These are phyloP conservation scores for Boletellus sp. DNA, from an alignment of 768 basidiomycete genomes.

Conservation along the genomic window DNA sequence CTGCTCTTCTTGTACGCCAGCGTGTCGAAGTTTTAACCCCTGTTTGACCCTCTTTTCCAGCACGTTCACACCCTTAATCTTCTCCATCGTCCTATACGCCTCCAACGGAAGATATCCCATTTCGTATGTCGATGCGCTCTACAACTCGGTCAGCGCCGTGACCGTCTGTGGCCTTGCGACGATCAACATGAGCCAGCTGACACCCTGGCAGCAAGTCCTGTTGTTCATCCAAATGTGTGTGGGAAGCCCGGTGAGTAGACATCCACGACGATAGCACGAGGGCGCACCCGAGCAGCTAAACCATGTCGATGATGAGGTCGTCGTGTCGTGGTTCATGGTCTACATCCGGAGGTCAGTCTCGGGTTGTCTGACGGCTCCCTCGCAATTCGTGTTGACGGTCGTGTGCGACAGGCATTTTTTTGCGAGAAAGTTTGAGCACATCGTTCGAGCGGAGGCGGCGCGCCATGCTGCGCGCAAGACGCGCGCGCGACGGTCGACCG, in stretches of 20 bases:
- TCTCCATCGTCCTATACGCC: slow-evolving; percentile 78
- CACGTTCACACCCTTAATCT: slow-evolving; percentile 73
- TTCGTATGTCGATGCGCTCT: slow-evolving; percentile 74
- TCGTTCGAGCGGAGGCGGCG: slow-evolving; percentile 45
- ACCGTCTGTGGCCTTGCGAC: slow-evolving; percentile 75
- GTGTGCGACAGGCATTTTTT: slow-evolving; percentile 55
- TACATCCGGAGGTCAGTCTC: slow-evolving; percentile 60
- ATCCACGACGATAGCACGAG: neutral
- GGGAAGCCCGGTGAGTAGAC: slow-evolving; percentile 63
- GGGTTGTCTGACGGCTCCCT: neutral
- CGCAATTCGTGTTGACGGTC: neutral
- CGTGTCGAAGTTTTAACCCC: slow-evolving; percentile 3
- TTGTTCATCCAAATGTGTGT: slow-evolving; percentile 77
- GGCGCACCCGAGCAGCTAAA: neutral
- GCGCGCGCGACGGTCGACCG: slow-evolving; percentile 19
- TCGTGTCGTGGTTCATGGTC: slow-evolving; percentile 83
- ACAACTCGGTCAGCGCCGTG: slow-evolving; percentile 73
- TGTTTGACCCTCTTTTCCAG: slow-evolving; percentile 34
- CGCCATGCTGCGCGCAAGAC: slow-evolving; percentile 22
- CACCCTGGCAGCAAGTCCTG: slow-evolving; percentile 64
- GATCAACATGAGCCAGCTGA: slow-evolving; percentile 65
- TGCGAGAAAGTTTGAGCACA: slow-evolving; percentile 59
- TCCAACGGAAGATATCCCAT: slow-evolving; percentile 72
- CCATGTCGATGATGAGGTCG: slow-evolving; percentile 41
- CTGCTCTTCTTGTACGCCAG: slow-evolving; percentile 55